These are phyloP conservation scores for Podospora conica DNA, from an alignment of 495 filamentous ascomycete genomes.

Conservation along the genomic window DNA sequence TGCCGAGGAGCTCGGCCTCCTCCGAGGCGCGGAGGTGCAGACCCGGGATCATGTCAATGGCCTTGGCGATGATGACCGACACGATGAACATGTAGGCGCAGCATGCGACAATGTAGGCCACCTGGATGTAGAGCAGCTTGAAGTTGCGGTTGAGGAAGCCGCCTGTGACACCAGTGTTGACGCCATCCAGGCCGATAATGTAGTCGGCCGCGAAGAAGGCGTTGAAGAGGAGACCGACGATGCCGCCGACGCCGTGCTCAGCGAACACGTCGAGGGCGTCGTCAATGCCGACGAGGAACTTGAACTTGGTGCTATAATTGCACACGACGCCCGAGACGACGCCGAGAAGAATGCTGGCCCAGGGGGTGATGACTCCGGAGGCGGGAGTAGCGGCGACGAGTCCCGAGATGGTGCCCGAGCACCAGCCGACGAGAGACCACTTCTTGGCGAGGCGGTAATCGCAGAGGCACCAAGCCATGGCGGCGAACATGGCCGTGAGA, in stretches of 20 bases:
- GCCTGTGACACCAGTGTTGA: constrained; percentile 71
- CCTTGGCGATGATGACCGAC: constrained; percentile 73
- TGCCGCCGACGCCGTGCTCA: constrained; percentile 93
- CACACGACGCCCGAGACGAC: constrained; percentile 77
- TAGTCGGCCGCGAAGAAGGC: constrained; percentile 80
- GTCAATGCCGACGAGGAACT: constrained; percentile 92
- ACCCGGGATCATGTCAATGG: constrained; percentile 82
- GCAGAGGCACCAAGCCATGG: constrained; percentile 84
- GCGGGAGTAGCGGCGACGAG: constrained; percentile 89
- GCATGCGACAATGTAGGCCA: constrained; percentile 78
- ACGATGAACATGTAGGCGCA: constrained; percentile 77
- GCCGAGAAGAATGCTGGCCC: constrained; percentile 81
- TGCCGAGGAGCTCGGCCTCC: constrained; percentile 94
- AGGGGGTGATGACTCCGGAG: constrained; percentile 81
- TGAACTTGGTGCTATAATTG: constrained; percentile 96
- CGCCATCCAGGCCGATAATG: constrained; percentile 90
- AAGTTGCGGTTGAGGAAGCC: constrained; percentile 89
- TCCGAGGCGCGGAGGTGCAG: constrained; percentile 87
- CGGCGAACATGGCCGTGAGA: constrained; percentile 80
- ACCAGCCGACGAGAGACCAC: constrained; percentile 99
- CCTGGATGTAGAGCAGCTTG: constrained; percentile 82
- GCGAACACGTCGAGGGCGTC: constrained; percentile 98
- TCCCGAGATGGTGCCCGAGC: constrained; percentile 86
- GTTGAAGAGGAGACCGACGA: constrained; percentile 89
- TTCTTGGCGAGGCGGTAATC: constrained; percentile 93